Evolutionary conservation across 176 grass and related monocot species (phyloP).

Genomic region (Carex pumila): DNA sequence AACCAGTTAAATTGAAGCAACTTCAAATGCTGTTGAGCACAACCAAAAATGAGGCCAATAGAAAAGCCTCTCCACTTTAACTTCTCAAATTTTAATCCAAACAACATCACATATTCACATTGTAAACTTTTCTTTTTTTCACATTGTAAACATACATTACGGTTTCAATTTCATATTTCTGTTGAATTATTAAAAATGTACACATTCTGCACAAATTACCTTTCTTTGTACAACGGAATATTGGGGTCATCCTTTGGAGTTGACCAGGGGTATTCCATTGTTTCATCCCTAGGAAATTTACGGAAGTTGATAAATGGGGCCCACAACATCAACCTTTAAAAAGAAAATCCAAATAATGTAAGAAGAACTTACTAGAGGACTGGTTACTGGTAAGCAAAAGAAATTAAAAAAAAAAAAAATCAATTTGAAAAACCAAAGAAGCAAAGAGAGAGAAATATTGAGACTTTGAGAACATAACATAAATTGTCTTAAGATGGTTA

Average conservation of each 20-base stretch:
- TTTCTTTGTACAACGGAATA: slow-evolving; percentile 49
- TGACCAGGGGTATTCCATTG: slow-evolving; percentile 89
- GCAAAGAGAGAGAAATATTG: background rate
- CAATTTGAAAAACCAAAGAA: too few species aligned
- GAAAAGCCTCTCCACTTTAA: background rate
- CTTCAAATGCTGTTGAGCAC: background rate
- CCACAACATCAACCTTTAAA: slow-evolving; percentile 68
- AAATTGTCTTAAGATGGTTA: background rate
- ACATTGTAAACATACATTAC: background rate
- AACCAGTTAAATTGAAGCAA: background rate
- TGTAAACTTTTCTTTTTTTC: background rate
- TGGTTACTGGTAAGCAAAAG: background rate
- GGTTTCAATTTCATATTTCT: background rate
- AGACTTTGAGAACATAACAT: background rate
- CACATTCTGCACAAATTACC: slow-evolving; percentile 3
- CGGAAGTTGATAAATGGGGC: slow-evolving; percentile 92
- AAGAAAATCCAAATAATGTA: background rate
- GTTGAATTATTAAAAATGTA: background rate
- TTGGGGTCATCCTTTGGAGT: slow-evolving; percentile 67
- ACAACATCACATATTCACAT: background rate
- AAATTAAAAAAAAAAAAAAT: background rate
- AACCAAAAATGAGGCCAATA: slow-evolving; percentile 1
- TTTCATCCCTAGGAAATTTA: slow-evolving; percentile 88
- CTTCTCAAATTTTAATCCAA: too few species aligned
- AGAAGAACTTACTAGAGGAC: background rate